phyloP scores from a whole-genome alignment of 2,329 filamentous ascomycete genomes.

The Apiospora kogelbergensis region DNA sequence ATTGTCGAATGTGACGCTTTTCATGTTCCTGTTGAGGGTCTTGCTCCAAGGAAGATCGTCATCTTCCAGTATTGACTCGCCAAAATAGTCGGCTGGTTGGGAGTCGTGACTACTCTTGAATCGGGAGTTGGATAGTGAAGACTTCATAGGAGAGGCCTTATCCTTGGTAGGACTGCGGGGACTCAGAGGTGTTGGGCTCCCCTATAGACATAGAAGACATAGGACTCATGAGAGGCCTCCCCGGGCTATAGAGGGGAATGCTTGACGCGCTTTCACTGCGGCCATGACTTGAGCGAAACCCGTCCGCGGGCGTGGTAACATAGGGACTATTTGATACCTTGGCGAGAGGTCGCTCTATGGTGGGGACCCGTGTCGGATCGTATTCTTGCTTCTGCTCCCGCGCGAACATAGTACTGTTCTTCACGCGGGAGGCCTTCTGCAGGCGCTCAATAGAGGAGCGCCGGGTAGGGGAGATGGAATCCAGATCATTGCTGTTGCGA shows the following conservation, averaged over 20 bases:
- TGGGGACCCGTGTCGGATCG: conserved; percentile 74
- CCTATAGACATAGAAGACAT: conserved; percentile 13
- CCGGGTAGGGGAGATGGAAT: conserved; percentile 70
- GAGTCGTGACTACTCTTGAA: conserved; percentile 70
- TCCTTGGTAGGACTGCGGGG: conserved; percentile 64
- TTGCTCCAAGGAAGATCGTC: conserved; percentile 63
- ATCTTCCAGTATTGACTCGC: conserved; percentile 60
- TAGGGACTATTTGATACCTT: conserved; percentile 74
- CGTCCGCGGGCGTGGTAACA: conserved; percentile 55
- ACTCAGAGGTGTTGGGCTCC: neutral
- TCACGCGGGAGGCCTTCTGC: conserved; percentile 91
- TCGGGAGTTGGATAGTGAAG: conserved; percentile 71
- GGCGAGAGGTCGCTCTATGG: conserved; percentile 80
- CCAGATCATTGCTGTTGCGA: conserved; percentile 59
- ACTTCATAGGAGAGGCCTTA: conserved; percentile 81
- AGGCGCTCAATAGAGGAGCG: conserved; percentile 93
- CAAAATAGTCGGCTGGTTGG: conserved; percentile 67
- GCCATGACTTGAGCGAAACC: conserved; percentile 49
- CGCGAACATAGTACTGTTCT: conserved; percentile 96
- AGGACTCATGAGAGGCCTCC: conserved; percentile 39
- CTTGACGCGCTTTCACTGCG: conserved; percentile 60
- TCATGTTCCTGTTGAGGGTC: conserved; percentile 78
- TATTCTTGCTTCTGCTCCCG: conserved; percentile 92
- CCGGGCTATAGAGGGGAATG: conserved; percentile 58
- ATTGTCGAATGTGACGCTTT: conserved; percentile 96